Evolutionary conservation across 495 filamentous ascomycete genomes (phyloP).

Genomic region (Hypoxylon intermedium): DNA sequence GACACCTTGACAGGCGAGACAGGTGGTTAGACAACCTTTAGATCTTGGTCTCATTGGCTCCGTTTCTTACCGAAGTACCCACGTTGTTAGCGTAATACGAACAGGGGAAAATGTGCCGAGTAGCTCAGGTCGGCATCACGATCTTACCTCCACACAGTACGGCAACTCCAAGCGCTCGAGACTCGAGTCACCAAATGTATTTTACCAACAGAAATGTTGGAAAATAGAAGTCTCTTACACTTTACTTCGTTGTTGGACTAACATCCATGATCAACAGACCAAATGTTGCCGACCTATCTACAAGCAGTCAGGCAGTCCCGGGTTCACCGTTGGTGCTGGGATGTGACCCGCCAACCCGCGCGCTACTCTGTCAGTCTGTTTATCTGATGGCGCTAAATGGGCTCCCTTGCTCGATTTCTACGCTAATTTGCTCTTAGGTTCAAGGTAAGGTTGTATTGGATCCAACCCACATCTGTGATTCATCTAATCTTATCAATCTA

Average conservation of each 20-base stretch:
- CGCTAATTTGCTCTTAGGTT: conserved; percentile 10
- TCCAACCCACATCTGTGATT: conserved; percentile 7
- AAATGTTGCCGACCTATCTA: too few species aligned
- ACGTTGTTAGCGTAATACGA: too few species aligned
- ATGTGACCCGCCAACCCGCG: conserved; percentile 3
- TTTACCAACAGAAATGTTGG: too few species aligned
- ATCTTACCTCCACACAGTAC: too few species aligned
- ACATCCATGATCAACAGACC: too few species aligned
- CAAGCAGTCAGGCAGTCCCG: neutral
- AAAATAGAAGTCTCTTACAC: too few species aligned
- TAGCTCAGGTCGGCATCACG: too few species aligned
- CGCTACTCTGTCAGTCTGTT: conserved; percentile 15
- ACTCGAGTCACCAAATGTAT: too few species aligned
- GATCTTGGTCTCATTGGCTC: conserved; percentile 20
- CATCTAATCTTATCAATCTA: conserved; percentile 47
- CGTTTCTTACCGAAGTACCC: conserved; percentile 24
- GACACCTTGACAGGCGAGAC: conserved; percentile 14
- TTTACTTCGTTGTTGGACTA: too few species aligned
- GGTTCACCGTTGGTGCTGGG: neutral
- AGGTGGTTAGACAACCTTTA: conserved; percentile 20
- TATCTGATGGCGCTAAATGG: conserved; percentile 39
- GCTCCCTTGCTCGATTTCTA: conserved; percentile 6
- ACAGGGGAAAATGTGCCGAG: too few species aligned
- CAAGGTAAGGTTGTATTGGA: too few species aligned
- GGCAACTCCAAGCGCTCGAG: too few species aligned